A percentile compares a stretch with the other conserved stretches of the same genome.
phyloP scores from a whole-genome alignment of 805 yeast genomes.

The Pichia phayaonensis region DNA sequence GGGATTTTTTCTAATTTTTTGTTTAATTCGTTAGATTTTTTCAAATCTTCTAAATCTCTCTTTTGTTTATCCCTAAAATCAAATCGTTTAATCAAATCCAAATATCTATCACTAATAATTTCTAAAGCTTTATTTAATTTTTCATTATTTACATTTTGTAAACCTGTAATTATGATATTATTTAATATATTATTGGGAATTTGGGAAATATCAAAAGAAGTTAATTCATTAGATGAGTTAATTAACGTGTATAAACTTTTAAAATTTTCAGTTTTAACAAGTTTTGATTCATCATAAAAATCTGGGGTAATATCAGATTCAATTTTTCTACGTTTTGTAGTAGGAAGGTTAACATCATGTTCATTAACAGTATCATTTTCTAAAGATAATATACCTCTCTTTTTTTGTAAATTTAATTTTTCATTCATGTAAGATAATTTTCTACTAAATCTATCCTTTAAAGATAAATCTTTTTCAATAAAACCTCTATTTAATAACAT shows the following conservation, averaged over 20 bases:
- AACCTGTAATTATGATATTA: slow-evolving; percentile 59
- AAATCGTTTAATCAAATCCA: slow-evolving; percentile 32
- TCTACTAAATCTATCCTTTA: slow-evolving; percentile 27
- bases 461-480: slow-evolving; percentile 24
- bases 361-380: slow-evolving; percentile 33
- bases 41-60: background rate
- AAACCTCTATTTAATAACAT: slow-evolving; percentile 29
- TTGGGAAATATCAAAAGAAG: slow-evolving; percentile 58
- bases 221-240: slow-evolving; percentile 50
- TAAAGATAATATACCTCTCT: slow-evolving; percentile 27
- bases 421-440: slow-evolving; percentile 27
- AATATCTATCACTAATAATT: slow-evolving; percentile 62
- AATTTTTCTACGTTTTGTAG: slow-evolving; percentile 16
- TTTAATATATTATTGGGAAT: slow-evolving; percentile 59
- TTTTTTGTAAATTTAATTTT: slow-evolving; percentile 23
- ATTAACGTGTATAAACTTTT: slow-evolving; percentile 63
- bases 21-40: background rate
- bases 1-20: background rate
- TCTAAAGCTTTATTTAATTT: slow-evolving; percentile 58
- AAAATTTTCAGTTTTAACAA: slow-evolving; percentile 39
- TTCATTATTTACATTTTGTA: slow-evolving; percentile 44
- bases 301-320: background rate
- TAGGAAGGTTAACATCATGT: slow-evolving; percentile 7
- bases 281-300: slow-evolving; percentile 26
- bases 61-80: background rate